phyloP scores from a whole-genome alignment of 768 basidiomycete species.

The Auricularia heimuer region DNA sequence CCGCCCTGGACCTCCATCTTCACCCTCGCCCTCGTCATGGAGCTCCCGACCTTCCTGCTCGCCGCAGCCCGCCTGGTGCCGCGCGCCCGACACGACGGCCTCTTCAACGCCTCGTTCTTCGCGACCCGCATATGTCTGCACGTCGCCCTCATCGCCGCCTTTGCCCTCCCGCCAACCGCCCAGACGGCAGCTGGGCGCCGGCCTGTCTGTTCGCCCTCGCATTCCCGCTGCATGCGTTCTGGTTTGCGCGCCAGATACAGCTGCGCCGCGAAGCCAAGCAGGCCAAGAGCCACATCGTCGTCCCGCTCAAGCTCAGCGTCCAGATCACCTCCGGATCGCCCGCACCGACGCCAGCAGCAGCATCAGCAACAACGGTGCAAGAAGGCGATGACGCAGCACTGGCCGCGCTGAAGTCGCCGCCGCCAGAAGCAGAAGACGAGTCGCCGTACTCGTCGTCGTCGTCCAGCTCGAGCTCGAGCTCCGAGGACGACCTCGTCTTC shows the following conservation, averaged over 20 bases:
- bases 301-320: not conserved
- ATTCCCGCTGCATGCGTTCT: constrained; percentile 41
- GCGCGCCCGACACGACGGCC: constrained; percentile 33
- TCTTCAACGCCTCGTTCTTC: constrained; percentile 44
- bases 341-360: not conserved
- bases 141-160: constrained; percentile 25
- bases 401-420: not conserved
- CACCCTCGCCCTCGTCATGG: constrained; percentile 5
- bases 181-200: constrained; percentile 30
- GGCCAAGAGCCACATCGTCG: not conserved
- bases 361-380: not conserved
- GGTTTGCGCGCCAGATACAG: constrained; percentile 32
- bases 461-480: not conserved
- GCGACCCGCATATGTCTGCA: constrained; percentile 42
- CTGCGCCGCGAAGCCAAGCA: not conserved
- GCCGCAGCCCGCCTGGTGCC: constrained; percentile 37
- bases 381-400: not conserved
- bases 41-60: constrained; percentile 48
- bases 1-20: not conserved
- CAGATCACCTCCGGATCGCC: not conserved
- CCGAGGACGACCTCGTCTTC: not conserved
- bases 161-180: constrained; percentile 21
- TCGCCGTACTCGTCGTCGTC: no score
- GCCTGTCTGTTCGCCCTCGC: constrained; percentile 29
- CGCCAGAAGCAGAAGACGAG: not conserved